Evolutionary conservation across 2,329 filamentous ascomycete genomes (phyloP), one percentile per base, ranked within the genome.

Genomic region (Podosphaera fusca): DNA sequence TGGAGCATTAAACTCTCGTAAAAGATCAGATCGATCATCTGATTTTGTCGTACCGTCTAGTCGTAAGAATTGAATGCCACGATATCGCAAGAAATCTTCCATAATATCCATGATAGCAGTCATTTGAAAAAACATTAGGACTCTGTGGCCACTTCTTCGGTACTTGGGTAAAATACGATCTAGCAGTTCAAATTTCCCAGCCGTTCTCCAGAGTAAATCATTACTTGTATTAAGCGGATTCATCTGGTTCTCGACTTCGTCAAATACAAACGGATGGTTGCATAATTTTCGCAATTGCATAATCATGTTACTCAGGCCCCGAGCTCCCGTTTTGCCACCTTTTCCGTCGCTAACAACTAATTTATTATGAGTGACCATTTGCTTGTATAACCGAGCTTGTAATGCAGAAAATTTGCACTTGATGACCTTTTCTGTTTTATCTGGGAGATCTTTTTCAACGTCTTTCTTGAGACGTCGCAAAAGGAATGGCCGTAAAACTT

Each of bases 91-190:
- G 69, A 94, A 98, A 69, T 98, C 92, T 65, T 98, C 92, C 92
- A 98, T 96, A 66, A 98, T 98, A 71, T 98, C 95, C 92, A 98
- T 98, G 68, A 98, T 98, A 60, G 94, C 89, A 3, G 92, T 98
- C 92, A 98, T 98, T 70, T 98, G 92, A 77, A 98, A 98, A 78
- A 98, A 98, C 85, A 98, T 96, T 69, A 98, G 76, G 34, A 96
- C 88, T 70, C 92, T 85, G 79, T 98, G 92, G 14, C 87, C 87
- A 1, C 87, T 89, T 2, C 78, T 82, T 64, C 86, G 80, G 70
- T 98, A 96, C 71, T 98, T 98, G 52, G 92, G 92, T 61, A 98
- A 70, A 60, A 98, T 76, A 55, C 92, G 79, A 69, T 98, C 92
- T 33, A 98, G 76, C 35, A 98, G 76, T 72, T 98, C 92, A 65